Conservation (phyloP, 257 asterid species). For the Jacaranda mimosifolia region DNA sequence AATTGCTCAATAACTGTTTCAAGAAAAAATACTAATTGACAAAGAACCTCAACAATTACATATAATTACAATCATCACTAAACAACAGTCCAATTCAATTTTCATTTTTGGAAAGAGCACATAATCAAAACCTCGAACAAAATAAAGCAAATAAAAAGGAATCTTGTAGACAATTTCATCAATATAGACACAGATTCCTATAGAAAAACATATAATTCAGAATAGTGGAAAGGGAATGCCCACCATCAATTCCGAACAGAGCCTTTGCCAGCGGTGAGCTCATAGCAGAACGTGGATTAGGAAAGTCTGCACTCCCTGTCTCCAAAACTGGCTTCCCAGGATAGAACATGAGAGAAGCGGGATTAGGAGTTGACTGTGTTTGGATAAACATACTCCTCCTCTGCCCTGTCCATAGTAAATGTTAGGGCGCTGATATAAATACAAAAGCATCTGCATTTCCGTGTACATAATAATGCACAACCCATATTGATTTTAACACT, state of each 20-base stretch:
- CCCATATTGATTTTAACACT: background rate
- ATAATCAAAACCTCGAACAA: background rate
- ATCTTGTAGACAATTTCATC: slow-evolving; percentile 18
- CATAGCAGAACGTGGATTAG: slow-evolving; percentile 95
- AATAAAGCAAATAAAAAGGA: background rate
- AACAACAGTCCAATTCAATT: background rate
- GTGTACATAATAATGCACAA: background rate
- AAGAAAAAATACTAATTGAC: too few species aligned
- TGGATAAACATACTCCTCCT: slow-evolving; percentile 94
- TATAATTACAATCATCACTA: too few species aligned
- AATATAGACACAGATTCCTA: background rate
- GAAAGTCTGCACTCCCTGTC: slow-evolving; percentile 86
- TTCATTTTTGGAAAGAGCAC: background rate
- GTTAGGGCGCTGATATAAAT: background rate
- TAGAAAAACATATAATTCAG: background rate
- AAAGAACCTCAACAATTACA: too few species aligned
- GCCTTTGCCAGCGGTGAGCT: slow-evolving; percentile 87
- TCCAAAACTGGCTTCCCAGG: slow-evolving; percentile 98
- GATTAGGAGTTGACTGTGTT: slow-evolving; percentile 95
- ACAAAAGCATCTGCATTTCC: slow-evolving; percentile 5
- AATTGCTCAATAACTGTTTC: too few species aligned
- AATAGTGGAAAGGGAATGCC: slow-evolving; percentile 21
- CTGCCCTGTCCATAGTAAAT: slow-evolving; percentile 70
- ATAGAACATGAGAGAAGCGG: slow-evolving; percentile 90
- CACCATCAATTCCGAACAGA: slow-evolving; percentile 88